Base-by-base conservation (phyloP, 2,329 filamentous ascomycete genomes). In the Alternaria conjuncta region DNA sequence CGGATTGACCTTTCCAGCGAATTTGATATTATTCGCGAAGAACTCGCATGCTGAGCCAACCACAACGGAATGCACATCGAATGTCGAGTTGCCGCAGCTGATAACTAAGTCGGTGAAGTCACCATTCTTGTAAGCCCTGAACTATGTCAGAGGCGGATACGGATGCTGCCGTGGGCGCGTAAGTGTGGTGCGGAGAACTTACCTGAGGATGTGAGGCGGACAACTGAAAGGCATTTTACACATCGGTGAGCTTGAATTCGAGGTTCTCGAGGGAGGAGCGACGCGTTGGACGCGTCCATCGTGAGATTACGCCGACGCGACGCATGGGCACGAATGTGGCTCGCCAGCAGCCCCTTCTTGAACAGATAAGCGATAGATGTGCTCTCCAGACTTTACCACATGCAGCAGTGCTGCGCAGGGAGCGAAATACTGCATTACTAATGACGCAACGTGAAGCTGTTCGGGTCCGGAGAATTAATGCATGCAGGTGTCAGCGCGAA, bases 41-140 rank as follows among this genome's bases (percentile, higher is more conserved):
- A 73, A 71, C 5, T 65, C 60, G 23, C 63, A 68, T 20, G 50
- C 18, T 25, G 61, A 28, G 46, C 66, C 67, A 3, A 73, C 57
- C 10, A 74, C 57, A 6, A 62, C 43, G 1, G 64, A 63, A 25
- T 74, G 70, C 6, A 71, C 69, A 6, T 61, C 41, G 30, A 65
- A 71, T 2, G 43, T 61, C 7, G 65, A 54, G 2, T 51, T 11
- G 9, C 66, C 65, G 50, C 71, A 72, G 10, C 56, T 73, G 21
- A 73, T 66, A 4, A 44, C 67, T 0, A 74, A 32, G 46, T 74
- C 71, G 6, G 61, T 70, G 49, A 67, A 71, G 4, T 71, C 62
- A 26, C 62, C 60, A 11, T 55, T 47, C 26, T 66, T 66, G 55
- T 64, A 65, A 6, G 65, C 58, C 28, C 63, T 69, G 21, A 8